Evolutionary conservation across 352 stramenopile genomes (phyloP).

Genomic region (Aphanomyces euteiches): DNA sequence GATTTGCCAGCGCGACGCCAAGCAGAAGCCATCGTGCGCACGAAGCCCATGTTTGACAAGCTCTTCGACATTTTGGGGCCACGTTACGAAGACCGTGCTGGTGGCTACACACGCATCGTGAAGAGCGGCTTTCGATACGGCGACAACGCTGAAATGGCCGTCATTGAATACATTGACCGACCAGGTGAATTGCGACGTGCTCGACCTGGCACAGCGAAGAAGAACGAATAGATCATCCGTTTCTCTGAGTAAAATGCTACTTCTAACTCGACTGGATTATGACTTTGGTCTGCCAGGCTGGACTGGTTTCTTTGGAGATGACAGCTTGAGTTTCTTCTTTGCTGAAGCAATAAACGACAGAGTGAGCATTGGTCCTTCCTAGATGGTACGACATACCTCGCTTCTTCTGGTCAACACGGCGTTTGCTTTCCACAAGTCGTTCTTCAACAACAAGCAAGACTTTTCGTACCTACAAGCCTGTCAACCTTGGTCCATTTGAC

Average conservation of each 20-base stretch:
- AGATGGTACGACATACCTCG: background rate
- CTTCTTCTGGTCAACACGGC: background rate
- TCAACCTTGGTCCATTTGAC: slow-evolving; percentile 30
- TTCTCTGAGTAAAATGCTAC: too few species aligned
- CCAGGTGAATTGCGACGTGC: slow-evolving; percentile 82
- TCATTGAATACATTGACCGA: slow-evolving; percentile 98
- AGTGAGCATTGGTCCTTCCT: background rate
- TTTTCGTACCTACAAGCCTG: slow-evolving; percentile 71
- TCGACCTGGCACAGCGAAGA: slow-evolving; percentile 38
- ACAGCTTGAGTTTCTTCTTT: too few species aligned
- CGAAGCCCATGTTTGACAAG: slow-evolving; percentile 90
- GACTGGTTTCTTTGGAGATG: too few species aligned
- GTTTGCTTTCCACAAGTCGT: slow-evolving; percentile 35
- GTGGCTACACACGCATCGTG: slow-evolving; percentile 96
- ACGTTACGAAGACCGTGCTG: slow-evolving; percentile 90
- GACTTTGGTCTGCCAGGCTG: too few species aligned
- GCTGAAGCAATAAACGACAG: background rate
- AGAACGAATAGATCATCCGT: slow-evolving; percentile 22
- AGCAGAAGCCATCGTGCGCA: slow-evolving; percentile 82
- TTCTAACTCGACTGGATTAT: too few species aligned
- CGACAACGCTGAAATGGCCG: slow-evolving; percentile 95
- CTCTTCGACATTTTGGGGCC: slow-evolving; percentile 94
- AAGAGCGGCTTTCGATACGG: slow-evolving; percentile 91
- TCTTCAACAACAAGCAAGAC: slow-evolving; percentile 72
- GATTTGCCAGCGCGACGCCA: slow-evolving; percentile 80